phyloP scores from a whole-genome alignment of 176 grass and related monocot genomes.

The Bromus sterilis region DNA sequence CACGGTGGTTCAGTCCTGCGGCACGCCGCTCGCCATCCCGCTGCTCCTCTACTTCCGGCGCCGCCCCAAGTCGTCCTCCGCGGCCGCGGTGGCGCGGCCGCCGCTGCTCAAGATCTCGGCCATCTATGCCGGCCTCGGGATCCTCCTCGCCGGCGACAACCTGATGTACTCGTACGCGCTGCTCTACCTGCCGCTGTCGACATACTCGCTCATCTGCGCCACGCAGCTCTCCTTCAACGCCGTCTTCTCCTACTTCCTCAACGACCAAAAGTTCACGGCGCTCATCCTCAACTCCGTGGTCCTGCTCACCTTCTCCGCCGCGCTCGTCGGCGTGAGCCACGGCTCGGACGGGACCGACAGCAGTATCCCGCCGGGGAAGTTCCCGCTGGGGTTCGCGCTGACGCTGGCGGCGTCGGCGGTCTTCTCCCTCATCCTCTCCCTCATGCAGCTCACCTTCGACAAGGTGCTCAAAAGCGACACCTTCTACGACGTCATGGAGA shows the following conservation, averaged over 20 bases:
- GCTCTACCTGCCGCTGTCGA: constrained; percentile 57
- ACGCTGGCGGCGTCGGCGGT: constrained; percentile 44
- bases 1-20: constrained; percentile 49
- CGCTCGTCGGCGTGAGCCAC: constrained; percentile 32
- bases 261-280: constrained; percentile 47
- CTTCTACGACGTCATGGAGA: constrained; percentile 36
- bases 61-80: not conserved
- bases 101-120: constrained; percentile 21
- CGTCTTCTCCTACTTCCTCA: constrained; percentile 72
- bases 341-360: constrained; percentile 18
- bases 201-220: constrained; percentile 46
- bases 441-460: constrained; percentile 64
- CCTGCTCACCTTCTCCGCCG: constrained; percentile 59
- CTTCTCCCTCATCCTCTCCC: constrained; percentile 61
- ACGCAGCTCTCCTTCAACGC: constrained; percentile 64
- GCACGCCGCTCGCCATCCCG: constrained; percentile 31
- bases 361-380: constrained; percentile 23
- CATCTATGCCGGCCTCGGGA: constrained; percentile 41
- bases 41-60: constrained; percentile 24
- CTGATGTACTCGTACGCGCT: constrained; percentile 71
- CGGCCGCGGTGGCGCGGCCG: not conserved
- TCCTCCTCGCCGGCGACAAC: constrained; percentile 51
- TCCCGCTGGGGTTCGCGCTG: constrained; percentile 34
- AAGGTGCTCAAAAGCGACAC: constrained; percentile 39
- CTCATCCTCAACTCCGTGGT: constrained; percentile 64